These are phyloP conservation scores for Pseudogymnoascus sp. DNA, from an alignment of 2,329 filamentous ascomycete genomes.

Conservation along the genomic window DNA sequence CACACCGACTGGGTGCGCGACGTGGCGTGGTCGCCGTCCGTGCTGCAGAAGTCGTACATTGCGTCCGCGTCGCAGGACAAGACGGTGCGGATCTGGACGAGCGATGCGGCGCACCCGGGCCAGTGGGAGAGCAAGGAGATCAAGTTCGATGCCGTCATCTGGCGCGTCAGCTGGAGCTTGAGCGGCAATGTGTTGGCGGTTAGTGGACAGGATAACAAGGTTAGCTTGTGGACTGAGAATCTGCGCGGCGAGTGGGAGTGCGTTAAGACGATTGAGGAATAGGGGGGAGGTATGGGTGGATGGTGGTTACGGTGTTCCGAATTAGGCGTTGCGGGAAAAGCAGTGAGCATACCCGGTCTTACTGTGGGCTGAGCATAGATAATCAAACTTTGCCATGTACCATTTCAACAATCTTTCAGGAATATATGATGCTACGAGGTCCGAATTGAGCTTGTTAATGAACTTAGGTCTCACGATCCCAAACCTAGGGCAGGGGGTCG, in stretches of 20 bases:
- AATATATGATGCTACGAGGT: neutral
- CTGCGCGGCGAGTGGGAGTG: slow-evolving; percentile 94
- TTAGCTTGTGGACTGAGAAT: slow-evolving; percentile 98
- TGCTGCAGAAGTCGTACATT: slow-evolving; percentile 93
- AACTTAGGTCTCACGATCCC: neutral
- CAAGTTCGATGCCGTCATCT: slow-evolving; percentile 80
- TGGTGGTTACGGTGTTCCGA: slow-evolving; percentile 10
- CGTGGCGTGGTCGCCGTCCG: slow-evolving; percentile 92
- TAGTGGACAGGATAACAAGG: slow-evolving; percentile 90
- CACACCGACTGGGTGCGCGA: slow-evolving; percentile 97
- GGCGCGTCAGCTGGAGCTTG: slow-evolving; percentile 96
- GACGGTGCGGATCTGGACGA: slow-evolving; percentile 95
- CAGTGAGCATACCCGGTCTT: slow-evolving; percentile 13
- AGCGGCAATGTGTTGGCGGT: slow-evolving; percentile 95
- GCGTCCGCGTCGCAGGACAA: slow-evolving; percentile 93
- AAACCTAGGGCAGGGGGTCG: neutral
- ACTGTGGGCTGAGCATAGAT: slow-evolving; percentile 10
- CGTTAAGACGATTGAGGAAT: slow-evolving; percentile 94
- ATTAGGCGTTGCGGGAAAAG: slow-evolving; percentile 13
- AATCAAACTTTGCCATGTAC: slow-evolving; percentile 9
- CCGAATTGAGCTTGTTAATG: neutral
- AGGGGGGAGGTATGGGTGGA: slow-evolving; percentile 20
- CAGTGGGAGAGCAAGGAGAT: slow-evolving; percentile 83
- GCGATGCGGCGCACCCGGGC: slow-evolving; percentile 54
- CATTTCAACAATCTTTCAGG: neutral